phyloP scores from a whole-genome alignment of 148 eudicot genomes.

The Rhododendron molle region DNA sequence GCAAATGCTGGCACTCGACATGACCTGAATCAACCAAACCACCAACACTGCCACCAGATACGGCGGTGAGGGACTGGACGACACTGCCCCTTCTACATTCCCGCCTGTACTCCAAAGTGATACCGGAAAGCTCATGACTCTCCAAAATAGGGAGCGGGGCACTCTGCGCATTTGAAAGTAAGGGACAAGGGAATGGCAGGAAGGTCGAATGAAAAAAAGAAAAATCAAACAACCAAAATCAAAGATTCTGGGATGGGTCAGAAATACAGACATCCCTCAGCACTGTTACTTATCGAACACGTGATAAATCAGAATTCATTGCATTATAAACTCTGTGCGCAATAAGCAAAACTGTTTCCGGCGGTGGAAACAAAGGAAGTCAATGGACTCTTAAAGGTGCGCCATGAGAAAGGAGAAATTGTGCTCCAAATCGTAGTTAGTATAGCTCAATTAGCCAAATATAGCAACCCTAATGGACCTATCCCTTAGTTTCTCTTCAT shows the following conservation, averaged over 20 bases:
- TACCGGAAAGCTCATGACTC: constrained; percentile 71
- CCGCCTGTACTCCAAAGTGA: constrained; percentile 85
- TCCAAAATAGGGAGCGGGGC: constrained; percentile 68
- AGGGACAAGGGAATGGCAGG: background rate
- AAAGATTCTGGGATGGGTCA: background rate
- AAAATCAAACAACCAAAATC: background rate
- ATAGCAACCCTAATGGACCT: background rate
- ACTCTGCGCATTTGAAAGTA: constrained; percentile 44
- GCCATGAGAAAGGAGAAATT: background rate
- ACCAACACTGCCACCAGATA: constrained; percentile 39
- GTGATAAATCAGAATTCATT: background rate
- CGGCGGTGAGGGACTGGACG: constrained; percentile 68
- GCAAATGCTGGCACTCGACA: constrained; percentile 86
- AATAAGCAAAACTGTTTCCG: background rate
- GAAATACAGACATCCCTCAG: background rate
- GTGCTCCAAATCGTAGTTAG: background rate
- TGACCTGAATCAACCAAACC: constrained; percentile 38
- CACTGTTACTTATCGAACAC: background rate
- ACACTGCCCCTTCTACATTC: constrained; percentile 84
- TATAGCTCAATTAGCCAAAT: background rate
- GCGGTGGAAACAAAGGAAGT: background rate
- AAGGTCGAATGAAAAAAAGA: background rate
- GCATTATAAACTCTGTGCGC: background rate
- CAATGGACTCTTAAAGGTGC: background rate
- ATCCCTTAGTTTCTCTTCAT: background rate